phyloP scores from a whole-genome alignment of 2,329 filamentous ascomycete genomes.

The Pseudogymnoascus sp. region DNA sequence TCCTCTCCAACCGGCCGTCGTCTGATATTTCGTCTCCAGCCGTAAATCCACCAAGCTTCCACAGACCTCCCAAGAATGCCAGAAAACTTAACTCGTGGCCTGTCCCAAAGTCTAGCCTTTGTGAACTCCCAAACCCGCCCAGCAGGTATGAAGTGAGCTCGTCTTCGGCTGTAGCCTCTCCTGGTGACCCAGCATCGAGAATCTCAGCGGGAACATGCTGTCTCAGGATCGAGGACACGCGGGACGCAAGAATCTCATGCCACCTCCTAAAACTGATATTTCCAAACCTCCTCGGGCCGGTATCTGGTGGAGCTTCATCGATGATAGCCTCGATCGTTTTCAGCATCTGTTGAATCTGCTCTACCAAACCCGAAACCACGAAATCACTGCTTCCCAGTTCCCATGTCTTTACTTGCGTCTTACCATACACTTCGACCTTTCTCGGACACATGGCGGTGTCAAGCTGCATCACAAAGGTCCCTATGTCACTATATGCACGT shows the following conservation, averaged over 20 bases:
- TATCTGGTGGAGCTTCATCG: conserved; percentile 72
- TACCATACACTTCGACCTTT: conserved; percentile 34
- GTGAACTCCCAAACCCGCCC: conserved; percentile 78
- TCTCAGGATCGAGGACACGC: conserved; percentile 45
- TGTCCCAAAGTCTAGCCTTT: conserved; percentile 89
- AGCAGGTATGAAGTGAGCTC: conserved; percentile 76
- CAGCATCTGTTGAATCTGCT: conserved; percentile 58
- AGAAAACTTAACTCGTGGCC: conserved; percentile 94
- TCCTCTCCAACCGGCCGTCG: conserved; percentile 58
- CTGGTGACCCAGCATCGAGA: conserved; percentile 19
- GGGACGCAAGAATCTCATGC: conserved; percentile 60
- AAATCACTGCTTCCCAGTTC: conserved; percentile 35
- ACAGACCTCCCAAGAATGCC: conserved; percentile 80
- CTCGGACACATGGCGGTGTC: conserved; percentile 78
- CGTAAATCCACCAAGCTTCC: conserved; percentile 78
- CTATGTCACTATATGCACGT: conserved; percentile 78
- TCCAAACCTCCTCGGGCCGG: conserved; percentile 80
- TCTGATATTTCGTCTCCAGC: conserved; percentile 33
- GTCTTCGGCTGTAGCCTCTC: conserved; percentile 42
- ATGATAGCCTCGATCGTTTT: conserved; percentile 57
- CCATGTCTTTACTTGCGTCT: conserved; percentile 44
- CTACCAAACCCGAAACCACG: conserved; percentile 40
- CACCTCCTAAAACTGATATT: conserved; percentile 86
- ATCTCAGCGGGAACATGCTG: conserved; percentile 28
- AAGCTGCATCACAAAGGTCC: conserved; percentile 79